Evolutionary conservation across 352 stramenopile species (phyloP), one percentile per base, ranked within the genome.

Genomic region (Pythium aquatile): DNA sequence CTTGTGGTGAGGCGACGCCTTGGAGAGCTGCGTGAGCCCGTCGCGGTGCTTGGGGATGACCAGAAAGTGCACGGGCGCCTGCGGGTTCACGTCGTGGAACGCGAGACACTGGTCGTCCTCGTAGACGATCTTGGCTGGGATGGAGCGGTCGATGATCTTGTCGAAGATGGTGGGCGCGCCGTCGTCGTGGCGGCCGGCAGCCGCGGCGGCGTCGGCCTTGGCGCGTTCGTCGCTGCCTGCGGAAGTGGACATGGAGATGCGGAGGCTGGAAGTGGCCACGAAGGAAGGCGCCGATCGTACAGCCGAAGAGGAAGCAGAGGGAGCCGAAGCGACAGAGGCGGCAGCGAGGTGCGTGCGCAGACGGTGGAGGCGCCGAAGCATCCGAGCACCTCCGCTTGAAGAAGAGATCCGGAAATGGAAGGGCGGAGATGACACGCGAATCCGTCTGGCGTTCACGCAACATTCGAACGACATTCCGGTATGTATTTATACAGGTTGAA

Each of bases 41-140:
- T 97, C 85, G 16, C 96, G 80, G 69, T 88, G 72, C 79, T 99
- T 99, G 17, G 97, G 97, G 68, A 99, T 99, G 40, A 99, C 82
- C 30, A 99, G 73, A 33, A 99, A 88, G 73, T 99, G 97, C 39
- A 96, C 94, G 0, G 96, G 96, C 55, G 97, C 95, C 61, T 97
- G 84, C 46, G 97, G 97, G 70, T 92, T 97, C 54, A 99, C 98
- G 78, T 99, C 97, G 63, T 98, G 97, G 76, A 99, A 99, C n/a
- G 97, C 97, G 7, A 99, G 76, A 52, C 90, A 93, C 68, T 96
- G 83, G 48, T 98, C 93, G 78, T 99, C 94, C 70, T 99, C 94
- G 69, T 97, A 98, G 42, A 98, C 96, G 74, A 99, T 96, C 51
- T 90, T 82, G 46, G 97, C 91, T 6, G 97, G 96, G 62, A 99